Evolutionary conservation across 2,329 filamentous ascomycete species (phyloP).

Genomic region (Cladosporium cucumerinum): DNA sequence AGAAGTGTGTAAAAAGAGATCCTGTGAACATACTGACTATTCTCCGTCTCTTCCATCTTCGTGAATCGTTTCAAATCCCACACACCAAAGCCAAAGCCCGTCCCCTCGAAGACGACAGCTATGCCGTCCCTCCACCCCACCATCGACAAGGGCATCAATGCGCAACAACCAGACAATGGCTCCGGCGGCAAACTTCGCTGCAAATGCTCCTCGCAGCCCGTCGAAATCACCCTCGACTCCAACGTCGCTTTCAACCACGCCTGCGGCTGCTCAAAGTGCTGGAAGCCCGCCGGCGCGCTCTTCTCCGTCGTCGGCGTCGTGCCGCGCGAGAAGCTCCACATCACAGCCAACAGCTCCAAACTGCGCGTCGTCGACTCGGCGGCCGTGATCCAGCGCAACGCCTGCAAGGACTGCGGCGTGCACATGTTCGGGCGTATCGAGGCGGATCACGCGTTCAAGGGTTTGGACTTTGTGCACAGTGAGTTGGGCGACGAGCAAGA

Average conservation of each 20-base stretch:
- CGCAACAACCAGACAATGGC: conserved; percentile 56
- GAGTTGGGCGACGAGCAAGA: conserved; percentile 53
- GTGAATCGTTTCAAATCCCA: neutral
- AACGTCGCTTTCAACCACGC: conserved; percentile 68
- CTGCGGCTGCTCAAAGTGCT: conserved; percentile 70
- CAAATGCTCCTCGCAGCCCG: conserved; percentile 54
- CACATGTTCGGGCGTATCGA: conserved; percentile 65
- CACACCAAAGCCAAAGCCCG: neutral
- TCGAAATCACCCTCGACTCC: conserved; percentile 56
- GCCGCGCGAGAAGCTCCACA: conserved; percentile 51
- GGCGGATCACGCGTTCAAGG: conserved; percentile 63
- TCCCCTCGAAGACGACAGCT: neutral
- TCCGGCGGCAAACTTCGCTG: conserved; percentile 61
- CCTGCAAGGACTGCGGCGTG: conserved; percentile 59
- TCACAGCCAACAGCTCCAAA: conserved; percentile 59
- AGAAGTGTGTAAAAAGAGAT: neutral
- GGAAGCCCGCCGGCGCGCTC: conserved; percentile 62
- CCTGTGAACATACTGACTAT: neutral
- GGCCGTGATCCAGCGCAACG: conserved; percentile 60
- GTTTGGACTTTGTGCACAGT: conserved; percentile 65
- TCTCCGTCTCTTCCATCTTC: neutral
- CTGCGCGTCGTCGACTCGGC: conserved; percentile 53
- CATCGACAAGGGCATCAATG: conserved; percentile 60
- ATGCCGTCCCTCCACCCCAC: conserved; percentile 53
- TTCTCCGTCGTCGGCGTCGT: conserved; percentile 64